Percentiles rank a stretch among this genome's conserved stretches.
Evolutionary conservation across 2,329 filamentous ascomycete genomes (phyloP).

Genomic region (Dactylellina sp.): DNA sequence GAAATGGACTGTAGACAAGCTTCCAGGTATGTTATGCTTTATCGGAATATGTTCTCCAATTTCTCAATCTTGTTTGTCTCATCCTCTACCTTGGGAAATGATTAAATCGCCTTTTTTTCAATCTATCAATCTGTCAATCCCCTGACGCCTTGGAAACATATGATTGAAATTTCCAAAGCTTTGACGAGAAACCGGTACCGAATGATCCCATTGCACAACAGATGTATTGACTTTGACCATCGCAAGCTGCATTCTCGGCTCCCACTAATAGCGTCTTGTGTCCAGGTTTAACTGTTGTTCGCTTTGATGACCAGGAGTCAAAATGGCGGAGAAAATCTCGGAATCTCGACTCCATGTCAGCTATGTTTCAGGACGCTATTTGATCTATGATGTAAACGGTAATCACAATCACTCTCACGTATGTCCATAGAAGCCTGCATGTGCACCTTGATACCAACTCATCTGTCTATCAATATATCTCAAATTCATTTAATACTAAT

Average conservation of each 20-base stretch:
- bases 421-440: conserved; percentile 8
- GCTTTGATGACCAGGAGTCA: neutral
- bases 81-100: conserved; percentile 37
- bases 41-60: neutral
- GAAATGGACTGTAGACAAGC: too few species aligned
- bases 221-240: conserved; percentile 60
- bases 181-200: conserved; percentile 49
- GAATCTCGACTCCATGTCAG: conserved; percentile 75
- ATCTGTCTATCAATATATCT: neutral
- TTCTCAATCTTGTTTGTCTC: neutral
- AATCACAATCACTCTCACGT: conserved; percentile 70
- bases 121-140: conserved; percentile 57
- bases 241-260: neutral
- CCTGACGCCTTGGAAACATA: conserved; percentile 44
- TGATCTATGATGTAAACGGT: conserved; percentile 87
- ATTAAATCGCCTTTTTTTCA: conserved; percentile 54
- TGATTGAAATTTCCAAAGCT: conserved; percentile 51
- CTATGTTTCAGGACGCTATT: conserved; percentile 80
- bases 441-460: neutral
- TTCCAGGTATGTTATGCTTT: too few species aligned
- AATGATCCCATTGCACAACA: conserved; percentile 59
- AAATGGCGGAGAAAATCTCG: conserved; percentile 66
- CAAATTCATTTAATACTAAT: conserved; percentile 12
- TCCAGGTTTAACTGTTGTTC: neutral
- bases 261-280: neutral